phyloP scores from a whole-genome alignment of 495 filamentous ascomycete species.

The Penicillium macrosclerotiorum region DNA sequence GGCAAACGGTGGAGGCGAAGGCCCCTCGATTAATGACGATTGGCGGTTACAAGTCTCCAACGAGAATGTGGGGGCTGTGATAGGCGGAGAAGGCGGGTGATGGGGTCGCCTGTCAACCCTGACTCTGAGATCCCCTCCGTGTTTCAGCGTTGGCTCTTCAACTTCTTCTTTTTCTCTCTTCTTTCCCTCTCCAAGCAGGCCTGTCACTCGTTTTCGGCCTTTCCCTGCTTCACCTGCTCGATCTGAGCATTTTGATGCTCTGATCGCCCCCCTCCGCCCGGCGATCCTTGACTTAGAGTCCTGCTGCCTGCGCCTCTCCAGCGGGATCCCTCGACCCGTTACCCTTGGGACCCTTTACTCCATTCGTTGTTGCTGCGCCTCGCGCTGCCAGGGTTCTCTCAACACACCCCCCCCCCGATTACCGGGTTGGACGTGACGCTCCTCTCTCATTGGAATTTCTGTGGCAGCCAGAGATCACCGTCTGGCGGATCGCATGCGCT shows the following conservation, averaged over 20 bases:
- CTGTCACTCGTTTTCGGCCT: constrained; percentile 8
- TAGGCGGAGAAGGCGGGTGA: constrained; percentile 13
- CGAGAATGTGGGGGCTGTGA: constrained; percentile 19
- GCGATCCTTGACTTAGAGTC: neutral
- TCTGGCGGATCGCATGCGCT: neutral
- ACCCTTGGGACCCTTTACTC: neutral
- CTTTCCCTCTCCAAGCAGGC: neutral
- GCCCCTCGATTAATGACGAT: constrained; percentile 21
- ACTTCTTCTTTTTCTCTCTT: constrained; percentile 2
- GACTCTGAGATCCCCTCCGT: constrained; percentile 14
- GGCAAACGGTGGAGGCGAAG: constrained; percentile 24
- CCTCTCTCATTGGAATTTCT: neutral
- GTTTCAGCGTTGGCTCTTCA: constrained; percentile 17
- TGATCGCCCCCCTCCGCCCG: neutral
- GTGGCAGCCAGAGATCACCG: neutral
- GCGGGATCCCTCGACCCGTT: neutral
- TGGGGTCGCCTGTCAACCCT: constrained; percentile 18
- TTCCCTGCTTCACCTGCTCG: neutral
- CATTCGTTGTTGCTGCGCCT: constrained; percentile 3
- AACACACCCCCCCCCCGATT: neutral
- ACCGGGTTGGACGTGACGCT: neutral
- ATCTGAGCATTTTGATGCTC: neutral
- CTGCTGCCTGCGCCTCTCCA: constrained; percentile 1
- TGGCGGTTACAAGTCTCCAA: constrained; percentile 12
- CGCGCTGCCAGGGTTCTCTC: neutral